Conservation (phyloP, 2,329 filamentous ascomycete genomes). For the Uncinocarpus reesii region DNA sequence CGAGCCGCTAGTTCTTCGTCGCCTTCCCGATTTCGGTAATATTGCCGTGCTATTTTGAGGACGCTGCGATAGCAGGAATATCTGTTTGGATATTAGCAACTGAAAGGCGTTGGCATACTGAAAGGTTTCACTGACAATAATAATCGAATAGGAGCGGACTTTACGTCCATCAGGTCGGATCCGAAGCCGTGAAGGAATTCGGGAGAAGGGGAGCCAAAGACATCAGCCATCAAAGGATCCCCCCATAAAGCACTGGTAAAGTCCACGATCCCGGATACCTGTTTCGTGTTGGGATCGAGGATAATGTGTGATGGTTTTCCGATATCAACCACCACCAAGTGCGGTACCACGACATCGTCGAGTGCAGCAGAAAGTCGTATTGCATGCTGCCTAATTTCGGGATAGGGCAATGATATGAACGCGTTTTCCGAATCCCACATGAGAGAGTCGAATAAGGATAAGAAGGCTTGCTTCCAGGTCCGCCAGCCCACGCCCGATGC, state of each 20-base stretch:
- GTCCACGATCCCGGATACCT: constrained; percentile 43
- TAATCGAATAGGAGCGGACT: constrained; percentile 25
- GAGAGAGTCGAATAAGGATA: constrained; percentile 42
- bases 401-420: constrained; percentile 48
- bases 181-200: constrained; percentile 32
- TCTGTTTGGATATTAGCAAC: constrained; percentile 18
- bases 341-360: constrained; percentile 42
- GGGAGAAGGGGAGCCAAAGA: constrained; percentile 34
- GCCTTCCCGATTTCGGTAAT: constrained; percentile 31
- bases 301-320: constrained; percentile 43
- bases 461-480: constrained; percentile 48
- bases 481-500: constrained; percentile 36
- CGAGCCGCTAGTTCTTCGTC: constrained; percentile 31
- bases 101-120: not conserved
- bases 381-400: constrained; percentile 44
- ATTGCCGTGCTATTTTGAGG: constrained; percentile 30
- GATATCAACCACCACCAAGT: constrained; percentile 43
- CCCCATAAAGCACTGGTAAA: constrained; percentile 48
- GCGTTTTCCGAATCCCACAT: constrained; percentile 51
- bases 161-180: constrained; percentile 18
- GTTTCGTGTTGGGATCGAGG: constrained; percentile 40
- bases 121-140: constrained; percentile 25
- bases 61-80: constrained; percentile 34
- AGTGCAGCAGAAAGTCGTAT: constrained; percentile 36
- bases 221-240: constrained; percentile 45